Evolutionary conservation across 1,139 yeast genomes (phyloP), one percentile per base, ranked within the genome.

Genomic region (Diutina ranongensis): DNA sequence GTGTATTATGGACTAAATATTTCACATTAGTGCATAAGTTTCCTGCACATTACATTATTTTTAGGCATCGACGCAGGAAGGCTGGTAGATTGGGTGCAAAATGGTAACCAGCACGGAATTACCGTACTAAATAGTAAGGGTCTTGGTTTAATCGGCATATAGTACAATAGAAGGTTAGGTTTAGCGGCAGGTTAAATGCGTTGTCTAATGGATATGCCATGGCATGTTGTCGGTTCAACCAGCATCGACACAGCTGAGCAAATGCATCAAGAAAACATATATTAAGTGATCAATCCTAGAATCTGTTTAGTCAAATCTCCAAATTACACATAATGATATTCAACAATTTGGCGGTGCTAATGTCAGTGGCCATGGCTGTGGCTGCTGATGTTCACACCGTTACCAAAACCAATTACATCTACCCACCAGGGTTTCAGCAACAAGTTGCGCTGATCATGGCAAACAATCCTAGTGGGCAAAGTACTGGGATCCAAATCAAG

Each of bases 51-150:
- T 5, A 25, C 5, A 25, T 7, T 25, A 25, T 25, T 25, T 25
- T 25, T 25, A 7, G 10, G 28, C 28, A 10, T 10, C 9, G 28
- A 25, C 10, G 28, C 42, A 38, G 32, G 15, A n/a, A 22, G 42
- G 42, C 42, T 38, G 42, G 42, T 25, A n/a, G 16, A 38, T 15
- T 15, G 32, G 42, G 19, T 25, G 42, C 42, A 25, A 38, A 38
- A 25, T 32, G 34, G 16, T 15, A 12, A 32, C 34, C 34, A 32
- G 34, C 34, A 32, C 16, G n/a, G n/a, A n/a, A n/a, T n/a, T n/a
- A n/a, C n/a, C n/a, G n/a, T n/a, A n/a, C n/a, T n/a, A n/a, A n/a
- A n/a, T n/a, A n/a, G n/a, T n/a, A n/a, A n/a, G n/a, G n/a, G n/a
- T n/a, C n/a, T n/a, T n/a, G n/a, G n/a, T n/a, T n/a, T n/a, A n/a